A percentile compares a stretch with the other conserved stretches of the same genome.
Evolutionary conservation across 2,329 filamentous ascomycete species (phyloP).

Genomic region (Penicillium sp.): DNA sequence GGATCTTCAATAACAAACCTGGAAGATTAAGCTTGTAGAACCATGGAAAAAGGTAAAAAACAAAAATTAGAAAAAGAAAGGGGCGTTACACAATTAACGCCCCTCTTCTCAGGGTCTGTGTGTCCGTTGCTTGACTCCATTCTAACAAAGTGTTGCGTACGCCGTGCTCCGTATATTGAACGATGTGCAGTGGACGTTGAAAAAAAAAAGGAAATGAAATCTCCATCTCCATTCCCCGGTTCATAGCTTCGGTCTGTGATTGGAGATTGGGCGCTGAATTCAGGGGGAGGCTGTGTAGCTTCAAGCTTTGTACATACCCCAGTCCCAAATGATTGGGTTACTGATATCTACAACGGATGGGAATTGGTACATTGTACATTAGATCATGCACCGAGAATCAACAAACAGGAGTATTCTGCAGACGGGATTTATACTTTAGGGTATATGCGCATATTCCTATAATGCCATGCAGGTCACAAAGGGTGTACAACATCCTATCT

Average conservation of each 20-base stretch:
- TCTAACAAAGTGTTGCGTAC: not conserved
- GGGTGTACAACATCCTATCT: not conserved
- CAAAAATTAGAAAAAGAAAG: too few species aligned
- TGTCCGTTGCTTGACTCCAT: not conserved
- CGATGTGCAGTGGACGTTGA: not conserved
- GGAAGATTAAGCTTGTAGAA: not conserved
- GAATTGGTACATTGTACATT: not conserved
- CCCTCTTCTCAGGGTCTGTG: slow-evolving; percentile 22
- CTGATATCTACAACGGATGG: not conserved
- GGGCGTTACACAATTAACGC: slow-evolving; percentile 1
- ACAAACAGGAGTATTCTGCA: too few species aligned
- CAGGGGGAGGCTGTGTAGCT: slow-evolving; percentile 29
- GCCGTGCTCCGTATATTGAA: not conserved
- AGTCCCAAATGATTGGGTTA: not conserved
- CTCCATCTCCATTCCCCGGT: slow-evolving; percentile 20
- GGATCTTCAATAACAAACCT: not conserved
- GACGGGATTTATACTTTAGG: too few species aligned
- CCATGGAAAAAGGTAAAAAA: slow-evolving; percentile 5
- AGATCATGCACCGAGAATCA: too few species aligned
- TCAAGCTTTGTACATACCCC: slow-evolving; percentile 5
- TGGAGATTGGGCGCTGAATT: slow-evolving; percentile 13
- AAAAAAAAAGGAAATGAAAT: not conserved
- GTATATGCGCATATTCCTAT: not conserved
- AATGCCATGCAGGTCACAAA: not conserved
- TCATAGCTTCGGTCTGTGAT: not conserved